A percentile compares a stretch with the other conserved stretches of the same genome.
Evolutionary conservation across 495 filamentous ascomycete genomes (phyloP).

Genomic region (Hypoxylon trugodes): DNA sequence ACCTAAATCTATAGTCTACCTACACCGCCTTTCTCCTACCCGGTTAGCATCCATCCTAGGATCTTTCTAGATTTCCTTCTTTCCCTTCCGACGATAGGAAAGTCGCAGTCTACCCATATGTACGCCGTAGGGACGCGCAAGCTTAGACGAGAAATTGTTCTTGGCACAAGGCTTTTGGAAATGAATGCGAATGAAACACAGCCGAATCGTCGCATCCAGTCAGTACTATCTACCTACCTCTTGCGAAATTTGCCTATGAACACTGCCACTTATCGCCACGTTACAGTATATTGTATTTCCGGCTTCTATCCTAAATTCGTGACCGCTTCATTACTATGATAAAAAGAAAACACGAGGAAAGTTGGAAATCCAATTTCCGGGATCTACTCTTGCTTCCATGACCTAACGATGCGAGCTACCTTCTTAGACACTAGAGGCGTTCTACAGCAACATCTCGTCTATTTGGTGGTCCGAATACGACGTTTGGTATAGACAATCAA

Average conservation of each 20-base stretch:
- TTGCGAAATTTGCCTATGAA: not conserved
- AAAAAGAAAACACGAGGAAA: not conserved
- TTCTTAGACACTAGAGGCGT: not conserved
- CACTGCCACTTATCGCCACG: constrained; percentile 11
- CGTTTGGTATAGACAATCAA: not conserved
- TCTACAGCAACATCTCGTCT: constrained; percentile 1
- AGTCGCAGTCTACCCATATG: constrained; percentile 28
- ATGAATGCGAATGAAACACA: constrained; percentile 16
- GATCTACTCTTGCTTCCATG: not conserved
- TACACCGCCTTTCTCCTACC: constrained; percentile 36
- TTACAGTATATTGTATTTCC: constrained; percentile 19
- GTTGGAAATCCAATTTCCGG: not conserved
- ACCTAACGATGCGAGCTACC: not conserved
- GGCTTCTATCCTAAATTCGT: not conserved
- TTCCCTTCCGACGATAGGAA: constrained; percentile 1
- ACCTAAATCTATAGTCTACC: constrained; percentile 8
- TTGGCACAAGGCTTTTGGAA: constrained; percentile 14
- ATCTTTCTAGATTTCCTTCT: constrained; percentile 1
- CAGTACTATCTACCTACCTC: too few species aligned
- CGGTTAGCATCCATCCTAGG: not conserved
- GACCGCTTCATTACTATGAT: constrained; percentile 13
- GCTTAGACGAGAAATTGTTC: constrained; percentile 10
- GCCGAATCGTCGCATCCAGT: constrained; percentile 9
- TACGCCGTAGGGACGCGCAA: constrained; percentile 36
- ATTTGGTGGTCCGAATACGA: not conserved